Percentiles rank a stretch among this genome's conserved stretches.
These are phyloP conservation scores for Cornus kousa DNA, from an alignment of 148 eudicot species.

Conservation along the genomic window DNA sequence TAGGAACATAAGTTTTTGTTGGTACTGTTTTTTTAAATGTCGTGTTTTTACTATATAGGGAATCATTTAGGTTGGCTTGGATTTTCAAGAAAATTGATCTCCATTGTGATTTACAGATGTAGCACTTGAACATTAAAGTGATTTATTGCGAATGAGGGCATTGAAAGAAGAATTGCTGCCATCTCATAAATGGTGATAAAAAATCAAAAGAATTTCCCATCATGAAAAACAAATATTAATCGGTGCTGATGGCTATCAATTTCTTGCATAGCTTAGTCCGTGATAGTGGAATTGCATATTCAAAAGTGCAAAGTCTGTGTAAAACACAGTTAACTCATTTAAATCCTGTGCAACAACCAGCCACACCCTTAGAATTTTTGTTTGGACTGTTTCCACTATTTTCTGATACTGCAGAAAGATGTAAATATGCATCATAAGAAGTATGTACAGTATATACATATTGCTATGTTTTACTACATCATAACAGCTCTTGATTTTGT, in stretches of 20 bases:
- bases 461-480: neutral
- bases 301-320: neutral
- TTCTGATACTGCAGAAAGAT: neutral
- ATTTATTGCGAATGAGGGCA: too few relatives aligned
- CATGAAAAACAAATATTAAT: too few relatives aligned
- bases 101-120: too few relatives aligned
- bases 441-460: neutral
- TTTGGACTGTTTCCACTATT: neutral
- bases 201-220: too few relatives aligned
- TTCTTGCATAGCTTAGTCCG: neutral
- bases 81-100: too few relatives aligned
- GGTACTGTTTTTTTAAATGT: neutral
- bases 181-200: too few relatives aligned
- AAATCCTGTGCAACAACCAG: neutral
- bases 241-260: too few relatives aligned
- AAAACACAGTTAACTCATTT: neutral
- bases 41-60: too few relatives aligned
- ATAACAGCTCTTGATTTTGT: too few relatives aligned
- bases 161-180: too few relatives aligned
- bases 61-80: too few relatives aligned
- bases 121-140: too few relatives aligned
- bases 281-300: neutral
- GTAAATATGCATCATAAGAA: neutral
- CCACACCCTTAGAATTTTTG: neutral
- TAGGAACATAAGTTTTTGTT: neutral